Evolutionary conservation across 23 red algal species (phyloP), one percentile per base, ranked within the genome.

Genomic region (Gracilaria gracilis): DNA sequence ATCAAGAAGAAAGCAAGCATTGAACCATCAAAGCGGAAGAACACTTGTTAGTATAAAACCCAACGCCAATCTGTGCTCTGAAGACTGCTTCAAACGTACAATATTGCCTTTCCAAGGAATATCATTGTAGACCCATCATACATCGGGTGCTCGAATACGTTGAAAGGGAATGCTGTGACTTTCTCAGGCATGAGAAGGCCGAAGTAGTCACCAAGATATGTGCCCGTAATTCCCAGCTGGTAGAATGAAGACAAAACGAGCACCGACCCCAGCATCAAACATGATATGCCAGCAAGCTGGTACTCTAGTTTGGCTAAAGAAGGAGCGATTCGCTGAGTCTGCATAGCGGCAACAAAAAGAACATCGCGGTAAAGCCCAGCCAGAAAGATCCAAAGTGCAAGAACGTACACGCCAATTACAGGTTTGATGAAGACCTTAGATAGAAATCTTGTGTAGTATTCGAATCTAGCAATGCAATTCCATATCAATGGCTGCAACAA

Each of bases 171-270:
- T 34, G 81, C 93, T 6, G 89, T 88, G 9, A 98, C 93, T 27
- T 75, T 92, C 72, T 88, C 81, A 17, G 84, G 29, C 81, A 97
- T 87, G 39, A 96, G 79, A 57, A 98, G 95, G 0, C 97, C 97
- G 82, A 98, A 98, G 47, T 98, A 98, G 62, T 98, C 97, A 29
- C 97, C 97, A 69, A 98, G 73, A 80, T 91, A 98, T 2, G 97
- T 98, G 25, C 97, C 97, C 9, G 75, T 87, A 33, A 98, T 27
- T 77, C 97, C 97, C 28, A 98, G 81, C 67, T 82, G 86, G 23
- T 86, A 75, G 36, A 95, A 89, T 7, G 88, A 91, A 29, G 83
- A 74, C 8, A 90, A 69, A 29, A 98, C 94, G 29, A 98, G 81
- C 2, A 95, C 62, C 5, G 51, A 21, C 0, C 97, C 97, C 25